A percentile compares a stretch with the other conserved stretches of the same genome.
These are phyloP conservation scores for Decorospora gaudefroyi DNA, from an alignment of 2,329 filamentous ascomycete genomes.

Conservation along the genomic window DNA sequence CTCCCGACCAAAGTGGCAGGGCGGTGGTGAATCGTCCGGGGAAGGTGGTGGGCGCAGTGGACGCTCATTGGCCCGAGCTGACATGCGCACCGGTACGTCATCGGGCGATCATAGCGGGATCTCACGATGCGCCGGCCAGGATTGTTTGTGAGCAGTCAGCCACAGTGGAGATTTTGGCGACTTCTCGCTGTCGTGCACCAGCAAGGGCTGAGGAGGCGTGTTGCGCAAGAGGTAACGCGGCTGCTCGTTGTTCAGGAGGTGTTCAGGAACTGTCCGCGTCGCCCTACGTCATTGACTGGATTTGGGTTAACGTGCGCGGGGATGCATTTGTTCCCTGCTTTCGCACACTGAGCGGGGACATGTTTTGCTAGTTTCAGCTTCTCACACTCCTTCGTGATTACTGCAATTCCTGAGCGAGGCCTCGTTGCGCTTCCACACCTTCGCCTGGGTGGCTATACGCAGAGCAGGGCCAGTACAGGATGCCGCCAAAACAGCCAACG, in stretches of 20 bases:
- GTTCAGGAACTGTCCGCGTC: conserved; percentile 3
- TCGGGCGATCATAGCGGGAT: conserved; percentile 12
- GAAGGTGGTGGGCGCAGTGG: conserved; percentile 12
- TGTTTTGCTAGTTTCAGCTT: conserved; percentile 8
- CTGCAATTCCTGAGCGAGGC: conserved; percentile 17
- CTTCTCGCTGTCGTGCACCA: conserved; percentile 10
- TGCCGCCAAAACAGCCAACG: conserved; percentile 55
- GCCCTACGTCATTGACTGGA: conserved; percentile 26
- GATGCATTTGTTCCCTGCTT: conserved; percentile 25
- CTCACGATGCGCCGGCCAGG: conserved; percentile 13
- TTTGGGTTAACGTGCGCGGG: conserved; percentile 4
- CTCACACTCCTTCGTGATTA: conserved; percentile 6
- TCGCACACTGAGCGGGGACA: conserved; percentile 13
- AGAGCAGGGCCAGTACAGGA: conserved; percentile 29
- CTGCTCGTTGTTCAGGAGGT: conserved; percentile 18
- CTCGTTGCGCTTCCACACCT: conserved; percentile 7
- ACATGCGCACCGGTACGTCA: conserved; percentile 20
- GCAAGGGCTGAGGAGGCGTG: conserved; percentile 10
- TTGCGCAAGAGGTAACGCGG: conserved; percentile 18
- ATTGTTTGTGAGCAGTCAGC: conserved; percentile 15
- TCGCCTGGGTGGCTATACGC: conserved; percentile 5
- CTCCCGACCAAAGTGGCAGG: conserved; percentile 2
- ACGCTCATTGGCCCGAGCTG: conserved; percentile 16
- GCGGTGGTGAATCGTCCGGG: conserved; percentile 11
- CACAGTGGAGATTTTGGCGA: conserved; percentile 20